A percentile compares a stretch with the other conserved stretches of the same genome.
Evolutionary conservation across 2,329 filamentous ascomycete species (phyloP).

Genomic region (Colletotrichum plurivorum): DNA sequence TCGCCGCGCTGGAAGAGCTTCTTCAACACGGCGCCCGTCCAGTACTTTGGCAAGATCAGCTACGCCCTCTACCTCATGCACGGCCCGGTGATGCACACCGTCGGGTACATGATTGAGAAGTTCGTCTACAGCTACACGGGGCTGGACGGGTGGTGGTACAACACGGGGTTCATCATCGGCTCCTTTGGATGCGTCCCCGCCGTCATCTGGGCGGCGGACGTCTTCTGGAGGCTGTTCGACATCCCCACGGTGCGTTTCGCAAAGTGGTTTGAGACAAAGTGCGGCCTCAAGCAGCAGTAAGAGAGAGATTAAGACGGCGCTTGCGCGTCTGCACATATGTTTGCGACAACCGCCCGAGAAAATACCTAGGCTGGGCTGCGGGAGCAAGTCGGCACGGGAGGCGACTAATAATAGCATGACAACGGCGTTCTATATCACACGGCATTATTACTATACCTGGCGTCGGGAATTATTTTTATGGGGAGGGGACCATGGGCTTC

Average conservation of each 20-base stretch:
- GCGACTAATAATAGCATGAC: slow-evolving; percentile 37
- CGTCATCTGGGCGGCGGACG: slow-evolving; percentile 68
- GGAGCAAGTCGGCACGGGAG: slow-evolving; percentile 28
- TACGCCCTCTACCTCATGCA: slow-evolving; percentile 75
- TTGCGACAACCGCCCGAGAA: slow-evolving; percentile 9
- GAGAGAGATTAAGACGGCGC: background rate
- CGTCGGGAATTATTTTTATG: slow-evolving; percentile 22
- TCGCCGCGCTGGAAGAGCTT: slow-evolving; percentile 62
- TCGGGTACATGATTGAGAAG: slow-evolving; percentile 66
- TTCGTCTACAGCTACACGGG: slow-evolving; percentile 64
- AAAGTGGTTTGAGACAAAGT: slow-evolving; percentile 67
- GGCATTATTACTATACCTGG: slow-evolving; percentile 41
- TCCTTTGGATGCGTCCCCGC: slow-evolving; percentile 63
- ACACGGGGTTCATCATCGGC: slow-evolving; percentile 62
- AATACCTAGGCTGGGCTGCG: background rate
- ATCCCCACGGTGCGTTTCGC: slow-evolving; percentile 69
- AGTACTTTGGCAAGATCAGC: slow-evolving; percentile 73
- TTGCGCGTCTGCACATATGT: slow-evolving; percentile 17
- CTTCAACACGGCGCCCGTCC: slow-evolving; percentile 64
- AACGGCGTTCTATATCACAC: slow-evolving; percentile 35
- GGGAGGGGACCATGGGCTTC: background rate
- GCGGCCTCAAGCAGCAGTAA: slow-evolving; percentile 48
- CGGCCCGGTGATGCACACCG: slow-evolving; percentile 66
- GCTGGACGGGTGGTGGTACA: slow-evolving; percentile 60
- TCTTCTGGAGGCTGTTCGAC: slow-evolving; percentile 71